These are phyloP conservation scores for Cladosporium velox DNA, from an alignment of 2,329 filamentous ascomycete species.

Conservation along the genomic window DNA sequence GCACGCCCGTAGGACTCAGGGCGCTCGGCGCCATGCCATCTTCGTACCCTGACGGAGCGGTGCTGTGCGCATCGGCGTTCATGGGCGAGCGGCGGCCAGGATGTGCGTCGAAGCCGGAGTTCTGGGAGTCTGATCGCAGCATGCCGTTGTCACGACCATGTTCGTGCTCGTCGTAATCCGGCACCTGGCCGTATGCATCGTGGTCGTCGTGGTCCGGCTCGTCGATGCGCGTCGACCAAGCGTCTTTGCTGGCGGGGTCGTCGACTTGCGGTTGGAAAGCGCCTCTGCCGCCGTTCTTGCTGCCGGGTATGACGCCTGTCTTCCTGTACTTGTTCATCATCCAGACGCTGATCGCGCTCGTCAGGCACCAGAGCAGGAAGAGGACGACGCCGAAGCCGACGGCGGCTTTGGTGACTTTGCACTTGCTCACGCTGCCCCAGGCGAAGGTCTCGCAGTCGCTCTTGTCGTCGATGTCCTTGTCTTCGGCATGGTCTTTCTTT, in stretches of 20 bases:
- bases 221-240: constrained; percentile 48
- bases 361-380: constrained; percentile 58
- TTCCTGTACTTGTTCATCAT: constrained; percentile 59
- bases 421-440: constrained; percentile 58
- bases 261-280: constrained; percentile 25
- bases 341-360: constrained; percentile 56
- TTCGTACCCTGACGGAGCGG: constrained; percentile 23
- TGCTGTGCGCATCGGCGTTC: constrained; percentile 8
- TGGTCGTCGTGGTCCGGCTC: constrained; percentile 45
- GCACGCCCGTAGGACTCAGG: constrained; percentile 36
- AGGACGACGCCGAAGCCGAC: constrained; percentile 60
- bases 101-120: constrained; percentile 37
- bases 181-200: constrained; percentile 52
- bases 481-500: constrained; percentile 38
- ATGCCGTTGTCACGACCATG: constrained; percentile 35
- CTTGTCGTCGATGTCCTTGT: constrained; percentile 29
- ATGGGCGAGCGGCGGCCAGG: constrained; percentile 38
- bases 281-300: constrained; percentile 29
- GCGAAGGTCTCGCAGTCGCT: constrained; percentile 57
- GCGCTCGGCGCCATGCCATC: constrained; percentile 30
- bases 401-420: constrained; percentile 57
- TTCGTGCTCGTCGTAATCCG: constrained; percentile 49
- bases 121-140: constrained; percentile 39
- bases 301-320: constrained; percentile 56
- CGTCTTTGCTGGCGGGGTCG: constrained; percentile 49